A percentile compares a stretch with the other conserved stretches of the same genome.
Conservation (phyloP, 148 eudicot species). For the Amaranthus palmeri region DNA sequence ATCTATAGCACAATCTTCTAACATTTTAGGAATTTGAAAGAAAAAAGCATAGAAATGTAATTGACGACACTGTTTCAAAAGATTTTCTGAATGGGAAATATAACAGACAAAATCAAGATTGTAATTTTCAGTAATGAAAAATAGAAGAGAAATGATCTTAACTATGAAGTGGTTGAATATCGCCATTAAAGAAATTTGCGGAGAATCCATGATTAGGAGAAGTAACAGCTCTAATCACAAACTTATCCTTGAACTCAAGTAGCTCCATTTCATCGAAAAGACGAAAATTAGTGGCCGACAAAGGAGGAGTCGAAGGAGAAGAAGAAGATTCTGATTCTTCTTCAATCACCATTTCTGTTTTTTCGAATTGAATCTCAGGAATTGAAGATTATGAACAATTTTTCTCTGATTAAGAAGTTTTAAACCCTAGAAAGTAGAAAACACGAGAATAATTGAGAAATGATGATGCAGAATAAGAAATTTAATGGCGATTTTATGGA, state of each 20-base stretch:
- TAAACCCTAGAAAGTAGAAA: constrained; percentile 10
- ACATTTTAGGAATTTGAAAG: too few species aligned
- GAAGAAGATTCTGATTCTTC: constrained; percentile 15
- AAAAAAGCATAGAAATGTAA: too few species aligned
- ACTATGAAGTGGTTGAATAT: constrained; percentile 57
- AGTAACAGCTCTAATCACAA: constrained; percentile 48
- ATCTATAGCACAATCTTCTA: too few species aligned
- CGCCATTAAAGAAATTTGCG: constrained; percentile 52
- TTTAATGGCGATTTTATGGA: background rate
- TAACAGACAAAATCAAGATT: too few species aligned
- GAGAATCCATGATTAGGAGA: constrained; percentile 67
- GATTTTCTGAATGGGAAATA: too few species aligned
- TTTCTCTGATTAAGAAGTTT: background rate
- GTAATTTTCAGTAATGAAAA: background rate
- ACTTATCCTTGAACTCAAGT: constrained; percentile 59
- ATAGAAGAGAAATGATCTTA: constrained; percentile 10
- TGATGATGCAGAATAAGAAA: background rate
- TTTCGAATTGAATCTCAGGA: background rate
- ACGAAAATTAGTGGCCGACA: constrained; percentile 46
- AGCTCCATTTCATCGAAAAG: constrained; percentile 57
- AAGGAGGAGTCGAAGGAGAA: constrained; percentile 18
- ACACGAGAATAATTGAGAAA: background rate
- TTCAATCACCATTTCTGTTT: constrained; percentile 25
- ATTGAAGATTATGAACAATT: too few species aligned
- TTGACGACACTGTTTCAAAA: too few species aligned